phyloP scores from a whole-genome alignment of 495 filamentous ascomycete species.

The Immersiella caudata region DNA sequence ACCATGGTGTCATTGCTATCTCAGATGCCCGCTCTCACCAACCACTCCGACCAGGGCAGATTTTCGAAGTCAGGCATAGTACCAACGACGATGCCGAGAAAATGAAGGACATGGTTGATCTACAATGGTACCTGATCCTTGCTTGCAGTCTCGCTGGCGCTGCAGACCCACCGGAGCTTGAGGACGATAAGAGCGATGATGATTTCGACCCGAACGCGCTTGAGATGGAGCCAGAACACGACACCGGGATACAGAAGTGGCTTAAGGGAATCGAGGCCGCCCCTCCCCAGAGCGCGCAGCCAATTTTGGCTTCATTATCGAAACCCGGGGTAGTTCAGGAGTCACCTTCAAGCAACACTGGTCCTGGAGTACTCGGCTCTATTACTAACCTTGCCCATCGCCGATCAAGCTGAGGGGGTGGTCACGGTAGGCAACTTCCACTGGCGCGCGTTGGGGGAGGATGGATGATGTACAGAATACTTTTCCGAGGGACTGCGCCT shows the following conservation, averaged over 20 bases:
- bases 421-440: too few species aligned
- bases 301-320: too few species aligned
- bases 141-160: conserved; percentile 13
- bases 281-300: too few species aligned
- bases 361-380: too few species aligned
- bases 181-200: conserved; percentile 12
- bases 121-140: conserved; percentile 14
- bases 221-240: conserved; percentile 7
- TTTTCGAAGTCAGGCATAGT: conserved; percentile 11
- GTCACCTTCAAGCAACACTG: too few species aligned
- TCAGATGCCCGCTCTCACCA: conserved; percentile 15
- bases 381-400: too few species aligned
- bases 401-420: too few species aligned
- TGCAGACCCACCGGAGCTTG: conserved; percentile 13
- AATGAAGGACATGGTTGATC: conserved; percentile 15
- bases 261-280: too few species aligned
- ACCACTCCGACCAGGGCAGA: conserved; percentile 12
- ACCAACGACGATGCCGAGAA: conserved; percentile 16
- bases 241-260: too few species aligned
- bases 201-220: conserved; percentile 11
- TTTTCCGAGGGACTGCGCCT: conserved; percentile 5
- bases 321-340: too few species aligned
- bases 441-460: conserved; percentile 6
- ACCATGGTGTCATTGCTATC: conserved; percentile 12
- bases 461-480: conserved; percentile 11